Evolutionary conservation across 2,329 filamentous ascomycete genomes (phyloP), one percentile per base, ranked within the genome.

Genomic region (Diplodia corticola): DNA sequence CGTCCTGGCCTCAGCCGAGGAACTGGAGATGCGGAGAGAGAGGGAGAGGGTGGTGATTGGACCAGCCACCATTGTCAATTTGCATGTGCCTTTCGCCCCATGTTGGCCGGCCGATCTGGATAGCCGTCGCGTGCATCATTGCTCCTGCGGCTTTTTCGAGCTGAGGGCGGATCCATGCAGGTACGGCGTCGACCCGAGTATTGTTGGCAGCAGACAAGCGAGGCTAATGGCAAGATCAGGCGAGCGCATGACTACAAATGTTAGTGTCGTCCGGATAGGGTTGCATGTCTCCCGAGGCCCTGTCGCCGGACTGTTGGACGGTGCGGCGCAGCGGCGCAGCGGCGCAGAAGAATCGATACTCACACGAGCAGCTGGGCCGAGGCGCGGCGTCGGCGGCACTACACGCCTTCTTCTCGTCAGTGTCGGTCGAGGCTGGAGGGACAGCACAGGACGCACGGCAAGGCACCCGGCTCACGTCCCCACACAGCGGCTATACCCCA

Each of bases 401-500:
- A 40, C n/a, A n/a, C n/a, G n/a, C n/a, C n/a, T n/a, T n/a, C n/a
- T n/a, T n/a, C n/a, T n/a, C 33, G 17, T 35, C 37, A 24, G 53
- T 57, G 20, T n/a, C 53, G 24, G n/a, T 22, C 51, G 17, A 35
- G 51, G 22, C 7, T n/a, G 13, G 17, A 15, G 50, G 54, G 30
- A 6, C n/a, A 7, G 33, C 24, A 22, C 37, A 46, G 54, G 35
- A 30, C 33, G 3, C 20, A 28, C 9, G 35, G 40, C 35, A 33
- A 48, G 44, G 26, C 57, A 49, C 28, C 55, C 55, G 37, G 48
- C 37, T 37, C 57, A 61, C 37, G 44, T 61, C 57, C 50, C 57
- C 57, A 61, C 57, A 49, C 7, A 12, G 26, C 57, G 57, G 57
- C 57, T 61, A 61, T 61, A 61, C 57, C 57, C 57, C 57, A 61